phyloP scores from a whole-genome alignment of 106 monocot genomes.

The Chionographis japonica region DNA sequence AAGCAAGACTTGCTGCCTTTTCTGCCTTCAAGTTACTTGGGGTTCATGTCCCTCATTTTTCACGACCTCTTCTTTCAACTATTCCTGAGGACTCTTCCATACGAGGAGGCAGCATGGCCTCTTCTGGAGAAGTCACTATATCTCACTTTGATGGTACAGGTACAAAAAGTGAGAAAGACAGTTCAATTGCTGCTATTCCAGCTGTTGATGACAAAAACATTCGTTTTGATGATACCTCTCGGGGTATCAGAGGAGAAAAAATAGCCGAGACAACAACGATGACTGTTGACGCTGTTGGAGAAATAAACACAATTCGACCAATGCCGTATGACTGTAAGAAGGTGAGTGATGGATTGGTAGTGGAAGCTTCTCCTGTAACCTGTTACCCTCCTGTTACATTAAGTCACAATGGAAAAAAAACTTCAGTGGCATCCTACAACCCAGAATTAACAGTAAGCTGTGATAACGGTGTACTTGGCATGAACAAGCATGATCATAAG shows the following conservation, averaged over 20 bases:
- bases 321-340: neutral
- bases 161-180: conserved; percentile 1
- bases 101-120: conserved; percentile 3
- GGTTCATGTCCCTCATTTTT: conserved; percentile 69
- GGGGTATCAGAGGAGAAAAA: conserved; percentile 12
- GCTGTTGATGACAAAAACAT: conserved; percentile 9
- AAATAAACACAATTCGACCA: conserved; percentile 5
- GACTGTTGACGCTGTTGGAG: neutral
- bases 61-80: conserved; percentile 22
- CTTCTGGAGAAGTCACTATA: conserved; percentile 11
- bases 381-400: conserved; percentile 1
- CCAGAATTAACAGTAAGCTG: neutral
- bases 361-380: neutral
- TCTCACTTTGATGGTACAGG: conserved; percentile 2
- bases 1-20: conserved; percentile 85
- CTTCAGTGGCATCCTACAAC: conserved; percentile 4
- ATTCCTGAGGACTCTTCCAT: conserved; percentile 16
- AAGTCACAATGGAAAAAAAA: conserved; percentile 6
- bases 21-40: conserved; percentile 87
- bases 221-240: conserved; percentile 16
- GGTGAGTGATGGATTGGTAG: neutral
- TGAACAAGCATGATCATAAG: conserved; percentile 3
- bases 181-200: conserved; percentile 2
- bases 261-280: neutral
- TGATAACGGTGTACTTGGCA: neutral